Percentiles rank a stretch among this genome's conserved stretches.
These are phyloP conservation scores for Stylosanthes scabra DNA, from an alignment of 331 rosid species.

Conservation along the genomic window DNA sequence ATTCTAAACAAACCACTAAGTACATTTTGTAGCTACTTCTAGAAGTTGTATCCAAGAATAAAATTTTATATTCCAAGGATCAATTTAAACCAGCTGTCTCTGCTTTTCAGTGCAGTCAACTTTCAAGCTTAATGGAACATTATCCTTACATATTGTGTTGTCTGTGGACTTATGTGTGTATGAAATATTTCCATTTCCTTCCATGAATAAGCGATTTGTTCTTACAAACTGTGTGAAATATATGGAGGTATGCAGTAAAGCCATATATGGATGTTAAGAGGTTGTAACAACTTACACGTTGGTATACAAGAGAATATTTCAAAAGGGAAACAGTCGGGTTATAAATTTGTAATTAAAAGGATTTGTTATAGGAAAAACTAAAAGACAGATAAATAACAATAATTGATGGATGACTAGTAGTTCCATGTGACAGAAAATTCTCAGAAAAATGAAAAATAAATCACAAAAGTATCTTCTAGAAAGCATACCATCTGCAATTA, in stretches of 20 bases:
- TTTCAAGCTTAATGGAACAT: background rate
- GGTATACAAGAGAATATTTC: background rate
- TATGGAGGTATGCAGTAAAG: background rate
- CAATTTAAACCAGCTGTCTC: conserved; percentile 3
- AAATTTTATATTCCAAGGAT: background rate
- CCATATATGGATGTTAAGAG: background rate
- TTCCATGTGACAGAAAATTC: background rate
- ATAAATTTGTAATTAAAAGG: background rate
- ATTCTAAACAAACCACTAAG: conserved; percentile 1
- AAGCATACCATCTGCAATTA: conserved; percentile 73
- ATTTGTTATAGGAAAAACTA: background rate
- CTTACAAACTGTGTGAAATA: background rate
- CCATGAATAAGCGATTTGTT: conserved; percentile 1
- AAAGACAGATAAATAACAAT: background rate
- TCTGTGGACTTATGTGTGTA: background rate
- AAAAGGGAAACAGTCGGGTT: background rate
- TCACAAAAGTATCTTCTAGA: background rate
- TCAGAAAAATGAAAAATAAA: background rate
- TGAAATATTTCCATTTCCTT: conserved; percentile 19
- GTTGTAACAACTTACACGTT: conserved; percentile 4
- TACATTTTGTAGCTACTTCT: conserved; percentile 1
- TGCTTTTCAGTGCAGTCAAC: background rate
- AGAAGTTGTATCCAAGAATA: background rate
- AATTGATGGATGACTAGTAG: conserved; percentile 5
- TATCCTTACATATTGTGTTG: background rate